These are phyloP conservation scores for Rhizopus stolonifer DNA, from an alignment of 371 early-diverging fungal species.

Conservation along the genomic window DNA sequence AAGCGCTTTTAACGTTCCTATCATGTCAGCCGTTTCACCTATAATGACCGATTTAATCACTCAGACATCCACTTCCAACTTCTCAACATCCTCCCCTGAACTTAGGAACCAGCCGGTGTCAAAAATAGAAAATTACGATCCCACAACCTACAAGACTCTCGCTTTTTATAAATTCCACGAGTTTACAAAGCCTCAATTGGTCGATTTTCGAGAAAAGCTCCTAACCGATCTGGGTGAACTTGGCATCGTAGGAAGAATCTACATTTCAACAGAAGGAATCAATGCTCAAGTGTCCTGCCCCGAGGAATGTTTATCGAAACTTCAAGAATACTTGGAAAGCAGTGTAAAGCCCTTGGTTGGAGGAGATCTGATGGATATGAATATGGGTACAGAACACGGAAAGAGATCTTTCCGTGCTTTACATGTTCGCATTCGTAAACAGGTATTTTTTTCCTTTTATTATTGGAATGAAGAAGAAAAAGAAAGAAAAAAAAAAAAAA, in stretches of 20 bases:
- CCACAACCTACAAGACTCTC: conserved; percentile 59
- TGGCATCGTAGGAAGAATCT: conserved; percentile 73
- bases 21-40: not conserved
- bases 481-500: too few relatives aligned
- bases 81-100: conserved; percentile 13
- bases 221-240: conserved; percentile 47
- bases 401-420: conserved; percentile 66
- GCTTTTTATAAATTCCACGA: conserved; percentile 74
- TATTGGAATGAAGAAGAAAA: too few relatives aligned
- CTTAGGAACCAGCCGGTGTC: conserved; percentile 13
- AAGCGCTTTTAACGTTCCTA: not conserved
- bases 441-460: conserved; percentile 33
- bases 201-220: conserved; percentile 49
- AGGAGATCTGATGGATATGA: conserved; percentile 58
- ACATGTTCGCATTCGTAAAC: conserved; percentile 71
- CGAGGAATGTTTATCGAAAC: conserved; percentile 38
- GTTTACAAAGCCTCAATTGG: conserved; percentile 38
- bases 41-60: not conserved
- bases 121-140: conserved; percentile 22
- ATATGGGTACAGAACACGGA: conserved; percentile 70
- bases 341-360: conserved; percentile 31
- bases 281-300: conserved; percentile 84
- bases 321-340: conserved; percentile 37
- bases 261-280: conserved; percentile 77
- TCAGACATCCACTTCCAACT: not conserved